A percentile compares a stretch with the other conserved stretches of the same genome.
Evolutionary conservation across 345 rosid species (phyloP).

Genomic region (Laguncularia racemosa): DNA sequence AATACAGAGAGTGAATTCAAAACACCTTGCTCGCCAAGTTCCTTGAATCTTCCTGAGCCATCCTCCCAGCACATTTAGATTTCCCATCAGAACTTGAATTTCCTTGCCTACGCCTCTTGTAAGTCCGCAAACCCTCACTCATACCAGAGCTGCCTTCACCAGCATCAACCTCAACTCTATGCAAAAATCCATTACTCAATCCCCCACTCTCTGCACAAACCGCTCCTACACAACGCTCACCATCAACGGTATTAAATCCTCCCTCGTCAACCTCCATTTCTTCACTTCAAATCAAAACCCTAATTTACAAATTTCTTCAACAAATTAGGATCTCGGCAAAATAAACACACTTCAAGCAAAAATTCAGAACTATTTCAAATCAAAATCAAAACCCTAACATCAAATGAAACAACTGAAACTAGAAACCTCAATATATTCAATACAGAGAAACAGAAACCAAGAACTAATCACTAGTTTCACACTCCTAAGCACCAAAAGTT

Average conservation of each 20-base stretch:
- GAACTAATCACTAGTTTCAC: too few species aligned
- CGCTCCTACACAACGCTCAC: conserved; percentile 15
- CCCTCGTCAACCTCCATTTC: conserved; percentile 43
- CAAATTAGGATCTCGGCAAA: conserved; percentile 11
- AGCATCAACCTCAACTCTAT: conserved; percentile 23
- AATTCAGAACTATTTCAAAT: too few species aligned
- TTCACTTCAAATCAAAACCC: conserved; percentile 10
- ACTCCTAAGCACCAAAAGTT: too few species aligned
- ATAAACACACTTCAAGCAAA: too few species aligned
- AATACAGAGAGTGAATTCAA: neutral
- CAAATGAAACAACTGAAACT: too few species aligned
- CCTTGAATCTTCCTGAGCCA: conserved; percentile 26
- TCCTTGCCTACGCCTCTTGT: conserved; percentile 62
- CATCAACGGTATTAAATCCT: conserved; percentile 28
- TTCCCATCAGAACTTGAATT: conserved; percentile 30
- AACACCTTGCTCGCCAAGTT: conserved; percentile 42
- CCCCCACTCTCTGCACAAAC: conserved; percentile 25
- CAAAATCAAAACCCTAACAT: too few species aligned
- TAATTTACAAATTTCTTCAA: conserved; percentile 11
- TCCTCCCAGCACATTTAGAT: conserved; percentile 23
- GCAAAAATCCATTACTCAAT: conserved; percentile 27
- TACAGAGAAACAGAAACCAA: too few species aligned
- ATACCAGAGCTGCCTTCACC: conserved; percentile 32
- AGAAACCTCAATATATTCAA: too few species aligned
- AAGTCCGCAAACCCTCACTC: conserved; percentile 39